These are phyloP conservation scores for Violaceomyces palustris DNA, from an alignment of 1,284 basidiomycete genomes.

Conservation along the genomic window DNA sequence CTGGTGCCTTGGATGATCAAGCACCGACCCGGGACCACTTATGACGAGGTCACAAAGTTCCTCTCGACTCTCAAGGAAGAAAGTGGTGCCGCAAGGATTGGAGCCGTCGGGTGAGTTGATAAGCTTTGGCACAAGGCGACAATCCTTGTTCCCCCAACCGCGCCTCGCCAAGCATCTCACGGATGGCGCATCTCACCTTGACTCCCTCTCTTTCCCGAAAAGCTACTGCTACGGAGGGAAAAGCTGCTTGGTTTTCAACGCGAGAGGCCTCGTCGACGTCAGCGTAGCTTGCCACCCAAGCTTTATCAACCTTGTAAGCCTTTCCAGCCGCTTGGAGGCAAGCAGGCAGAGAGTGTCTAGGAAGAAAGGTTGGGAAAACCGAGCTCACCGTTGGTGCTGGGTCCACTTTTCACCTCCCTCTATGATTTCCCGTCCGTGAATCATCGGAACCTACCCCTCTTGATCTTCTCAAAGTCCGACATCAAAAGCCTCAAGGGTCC, in stretches of 20 bases:
- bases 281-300: constrained; percentile 63
- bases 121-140: not conserved
- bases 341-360: too few species aligned
- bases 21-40: constrained; percentile 12
- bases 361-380: too few species aligned
- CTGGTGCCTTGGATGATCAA: constrained; percentile 15
- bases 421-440: too few species aligned
- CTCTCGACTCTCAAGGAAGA: constrained; percentile 53
- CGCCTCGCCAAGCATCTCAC: too few species aligned
- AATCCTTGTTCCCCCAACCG: too few species aligned
- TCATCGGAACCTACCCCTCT: not conserved
- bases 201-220: too few species aligned
- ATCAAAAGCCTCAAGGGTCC: constrained; percentile 57
- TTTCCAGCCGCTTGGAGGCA: too few species aligned
- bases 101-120: constrained; percentile 57
- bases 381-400: too few species aligned
- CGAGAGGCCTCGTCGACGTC: constrained; percentile 54
- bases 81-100: constrained; percentile 61
- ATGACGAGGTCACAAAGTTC: constrained; percentile 13
- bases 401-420: too few species aligned
- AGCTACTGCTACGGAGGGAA: constrained; percentile 63
- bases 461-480: constrained; percentile 6
- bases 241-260: constrained; percentile 38
- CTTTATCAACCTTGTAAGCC: constrained; percentile 46
- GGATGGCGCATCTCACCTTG: too few species aligned